Conservation (phyloP, 208 protist genomes). For the Leishmania martiniquensis region DNA sequence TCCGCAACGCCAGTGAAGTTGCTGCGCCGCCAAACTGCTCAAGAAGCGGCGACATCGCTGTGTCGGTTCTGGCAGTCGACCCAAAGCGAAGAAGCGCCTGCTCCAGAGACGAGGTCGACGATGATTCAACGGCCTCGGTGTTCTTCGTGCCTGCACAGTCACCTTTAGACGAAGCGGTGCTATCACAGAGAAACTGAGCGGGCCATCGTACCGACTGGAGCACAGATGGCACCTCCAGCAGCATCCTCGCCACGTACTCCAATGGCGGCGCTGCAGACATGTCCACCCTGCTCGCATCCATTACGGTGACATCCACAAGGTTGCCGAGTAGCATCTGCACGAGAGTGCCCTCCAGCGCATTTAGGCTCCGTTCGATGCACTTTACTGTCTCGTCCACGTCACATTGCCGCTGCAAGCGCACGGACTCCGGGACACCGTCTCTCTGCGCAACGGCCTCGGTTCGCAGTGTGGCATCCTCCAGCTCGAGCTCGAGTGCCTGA, state of each 20-base stretch:
- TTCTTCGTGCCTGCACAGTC: not conserved
- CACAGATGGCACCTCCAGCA: conserved; percentile 24
- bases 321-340: conserved; percentile 38
- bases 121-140: not conserved
- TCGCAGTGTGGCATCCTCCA: conserved; percentile 36
- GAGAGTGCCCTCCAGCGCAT: conserved; percentile 41
- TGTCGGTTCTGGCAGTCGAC: not conserved
- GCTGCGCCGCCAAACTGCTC: conserved; percentile 24
- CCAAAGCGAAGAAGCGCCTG: not conserved
- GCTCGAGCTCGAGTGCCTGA: conserved; percentile 45
- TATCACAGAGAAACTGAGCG: conserved; percentile 36
- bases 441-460: conserved; percentile 1
- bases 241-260: conserved; percentile 35
- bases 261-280: not conserved
- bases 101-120: not conserved
- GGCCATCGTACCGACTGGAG: conserved; percentile 49
- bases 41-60: not conserved
- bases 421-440: conserved; percentile 12
- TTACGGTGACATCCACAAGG: not conserved
- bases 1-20: conserved; percentile 28
- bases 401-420: conserved; percentile 7
- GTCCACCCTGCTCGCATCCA: not conserved
- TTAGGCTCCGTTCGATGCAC: conserved; percentile 22
- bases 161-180: not conserved
- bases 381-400: conserved; percentile 18